Conservation (phyloP, 805 yeast genomes). For the Nadsonia fulvescens region DNA sequence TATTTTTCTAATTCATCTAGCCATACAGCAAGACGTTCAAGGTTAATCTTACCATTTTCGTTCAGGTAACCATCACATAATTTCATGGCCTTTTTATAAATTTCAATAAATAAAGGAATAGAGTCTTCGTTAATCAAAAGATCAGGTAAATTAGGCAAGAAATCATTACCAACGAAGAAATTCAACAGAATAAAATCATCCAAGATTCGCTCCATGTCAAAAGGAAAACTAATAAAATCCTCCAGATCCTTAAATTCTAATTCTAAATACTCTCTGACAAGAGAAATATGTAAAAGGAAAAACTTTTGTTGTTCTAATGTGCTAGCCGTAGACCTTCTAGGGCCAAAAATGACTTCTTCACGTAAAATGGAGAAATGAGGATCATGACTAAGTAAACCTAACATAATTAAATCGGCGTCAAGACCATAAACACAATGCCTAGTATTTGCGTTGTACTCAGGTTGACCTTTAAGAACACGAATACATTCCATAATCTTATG, state of each 20-base stretch:
- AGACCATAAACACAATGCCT: conserved; percentile 91
- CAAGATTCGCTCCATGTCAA: conserved; percentile 70
- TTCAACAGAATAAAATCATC: conserved; percentile 86
- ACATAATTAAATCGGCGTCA: conserved; percentile 90
- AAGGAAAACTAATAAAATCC: conserved; percentile 41
- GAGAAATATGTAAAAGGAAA: conserved; percentile 63
- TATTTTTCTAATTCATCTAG: conserved; percentile 56
- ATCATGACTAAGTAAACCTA: conserved; percentile 80
- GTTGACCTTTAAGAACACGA: conserved; percentile 58
- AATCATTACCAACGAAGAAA: conserved; percentile 95
- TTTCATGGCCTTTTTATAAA: conserved; percentile 67
- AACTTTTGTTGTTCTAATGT: conserved; percentile 60
- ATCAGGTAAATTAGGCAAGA: conserved; percentile 91
- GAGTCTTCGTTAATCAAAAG: conserved; percentile 90
- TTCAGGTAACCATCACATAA: conserved; percentile 70
- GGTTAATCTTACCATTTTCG: conserved; percentile 64
- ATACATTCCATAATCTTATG: conserved; percentile 93
- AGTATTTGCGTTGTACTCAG: conserved; percentile 55
- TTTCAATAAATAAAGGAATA: conserved; percentile 74
- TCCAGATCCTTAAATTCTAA: conserved; percentile 64
- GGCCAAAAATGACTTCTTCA: conserved; percentile 87
- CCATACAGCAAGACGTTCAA: conserved; percentile 57
- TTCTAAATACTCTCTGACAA: conserved; percentile 79
- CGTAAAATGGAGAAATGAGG: conserved; percentile 90
- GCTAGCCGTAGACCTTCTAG: conserved; percentile 19